Base-by-base conservation (phyloP, 257 asterid species). In the Agastache rugosa region DNA sequence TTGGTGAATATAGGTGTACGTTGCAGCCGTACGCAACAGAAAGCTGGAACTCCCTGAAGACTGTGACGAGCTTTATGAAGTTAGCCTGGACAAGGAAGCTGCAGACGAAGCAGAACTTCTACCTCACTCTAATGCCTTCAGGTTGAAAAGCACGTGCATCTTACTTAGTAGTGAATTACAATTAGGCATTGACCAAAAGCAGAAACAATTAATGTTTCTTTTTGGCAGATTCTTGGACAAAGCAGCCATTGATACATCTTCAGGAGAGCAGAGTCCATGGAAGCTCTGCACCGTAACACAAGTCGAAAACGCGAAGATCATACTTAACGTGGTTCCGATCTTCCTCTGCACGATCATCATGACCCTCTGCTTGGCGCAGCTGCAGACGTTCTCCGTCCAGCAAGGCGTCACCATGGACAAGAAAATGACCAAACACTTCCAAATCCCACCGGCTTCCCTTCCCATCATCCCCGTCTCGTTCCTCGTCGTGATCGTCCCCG, bases 361-460 rank as follows among this genome's bases (percentile, higher is more conserved):
- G 97, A 87, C 97, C 1, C 92, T 91, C 16, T 87, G 94, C 68
- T 55, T 91, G 3, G 97, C 97, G 0, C 96, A 91, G 78, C 94
- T 91, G 9, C 97, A 89, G 69, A 89, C 97, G 22, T 89, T 91
- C 84, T 89, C 91, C 8, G 77, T 91, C 54, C 85, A 84, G 25
- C 97, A 89, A 66, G 96, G 94, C 6, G 42, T 72, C 50, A 91
- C 97, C 11, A 91, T 89, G 97, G 94, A 88, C 80, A 78, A 88
- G 31, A 81, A 48, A 14, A 80, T 91, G 69, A 75, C 82, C 2
- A 83, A 79, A 8, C 22, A 81, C 7, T 89, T 91, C 83, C 48
- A 83, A 3, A 60, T 86, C 10, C 97, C 97, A 4, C 87, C 96
- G 0, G 92, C 96, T 0, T 86, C 94, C 35, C 89, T 91, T 22